Percentiles rank a stretch among this genome's conserved stretches.
These are phyloP conservation scores for Fusarium floridanum DNA, from an alignment of 2,329 filamentous ascomycete species.

Conservation along the genomic window DNA sequence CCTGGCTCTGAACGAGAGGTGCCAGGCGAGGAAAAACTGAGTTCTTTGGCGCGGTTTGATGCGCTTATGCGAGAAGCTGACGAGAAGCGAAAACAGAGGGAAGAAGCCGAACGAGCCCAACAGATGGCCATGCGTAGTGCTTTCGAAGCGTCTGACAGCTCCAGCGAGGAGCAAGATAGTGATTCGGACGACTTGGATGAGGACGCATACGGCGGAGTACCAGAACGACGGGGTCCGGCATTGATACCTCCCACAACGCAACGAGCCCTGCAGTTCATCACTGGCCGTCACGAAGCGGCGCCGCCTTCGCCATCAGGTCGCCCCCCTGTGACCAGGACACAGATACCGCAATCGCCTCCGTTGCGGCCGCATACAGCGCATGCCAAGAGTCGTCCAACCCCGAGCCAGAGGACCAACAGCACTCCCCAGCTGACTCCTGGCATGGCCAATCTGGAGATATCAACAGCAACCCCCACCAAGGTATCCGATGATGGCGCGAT, in stretches of 20 bases:
- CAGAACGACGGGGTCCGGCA: constrained; percentile 46
- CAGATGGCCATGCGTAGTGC: constrained; percentile 59
- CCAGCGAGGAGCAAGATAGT: constrained; percentile 55
- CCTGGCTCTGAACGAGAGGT: constrained; percentile 68
- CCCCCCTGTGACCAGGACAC: constrained; percentile 48
- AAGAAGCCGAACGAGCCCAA: constrained; percentile 51
- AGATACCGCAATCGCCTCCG: constrained; percentile 40
- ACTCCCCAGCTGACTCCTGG: constrained; percentile 60
- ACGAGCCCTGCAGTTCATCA: constrained; percentile 64
- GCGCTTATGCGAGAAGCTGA: constrained; percentile 74
- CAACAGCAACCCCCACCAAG: constrained; percentile 43
- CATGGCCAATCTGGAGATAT: constrained; percentile 41
- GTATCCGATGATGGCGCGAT: constrained; percentile 51
- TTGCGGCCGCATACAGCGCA: constrained; percentile 68
- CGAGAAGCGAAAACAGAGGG: constrained; percentile 59
- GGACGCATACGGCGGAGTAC: constrained; percentile 55
- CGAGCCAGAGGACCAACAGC: constrained; percentile 61
- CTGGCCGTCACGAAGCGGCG: constrained; percentile 56
- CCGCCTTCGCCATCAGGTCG: constrained; percentile 51
- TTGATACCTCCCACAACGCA: constrained; percentile 62
- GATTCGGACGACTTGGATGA: constrained; percentile 58
- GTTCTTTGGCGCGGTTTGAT: constrained; percentile 74
- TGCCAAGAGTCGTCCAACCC: constrained; percentile 60
- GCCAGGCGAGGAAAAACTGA: constrained; percentile 72
- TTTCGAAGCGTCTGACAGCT: constrained; percentile 65